phyloP scores from a whole-genome alignment of 106 monocot genomes.

The Vanilla planifolia region DNA sequence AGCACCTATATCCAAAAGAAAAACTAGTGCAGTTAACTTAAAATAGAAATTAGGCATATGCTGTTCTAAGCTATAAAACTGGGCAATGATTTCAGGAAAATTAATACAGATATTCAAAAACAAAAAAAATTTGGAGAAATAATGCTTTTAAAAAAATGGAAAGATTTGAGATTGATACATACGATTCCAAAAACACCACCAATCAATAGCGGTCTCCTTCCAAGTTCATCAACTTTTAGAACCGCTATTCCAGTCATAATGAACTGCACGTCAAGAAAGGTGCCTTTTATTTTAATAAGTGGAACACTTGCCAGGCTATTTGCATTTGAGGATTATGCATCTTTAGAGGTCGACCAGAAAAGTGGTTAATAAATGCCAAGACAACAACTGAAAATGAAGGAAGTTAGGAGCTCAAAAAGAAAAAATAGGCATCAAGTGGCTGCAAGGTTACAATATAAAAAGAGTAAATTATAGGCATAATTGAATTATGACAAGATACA shows the following conservation, averaged over 20 bases:
- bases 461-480: too few species aligned
- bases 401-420: too few species aligned
- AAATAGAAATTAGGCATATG: not conserved
- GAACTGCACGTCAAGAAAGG: constrained; percentile 41
- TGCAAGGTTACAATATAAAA: too few species aligned
- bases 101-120: too few species aligned
- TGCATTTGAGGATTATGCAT: too few species aligned
- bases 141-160: constrained; percentile 4
- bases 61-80: too few species aligned
- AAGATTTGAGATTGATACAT: constrained; percentile 12
- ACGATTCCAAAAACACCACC: constrained; percentile 94
- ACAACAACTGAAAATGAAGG: too few species aligned
- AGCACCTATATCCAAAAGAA: constrained; percentile 45
- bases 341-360: too few species aligned
- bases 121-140: too few species aligned
- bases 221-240: constrained; percentile 86
- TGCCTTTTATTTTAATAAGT: not conserved
- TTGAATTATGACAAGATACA: too few species aligned
- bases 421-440: too few species aligned
- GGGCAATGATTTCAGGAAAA: not conserved
- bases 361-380: too few species aligned
- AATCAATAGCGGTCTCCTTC: constrained; percentile 78
- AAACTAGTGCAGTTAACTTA: not conserved
- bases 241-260: constrained; percentile 96
- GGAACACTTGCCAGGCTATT: not conserved